Percentiles rank a stretch among this genome's conserved stretches.
Conservation (phyloP, 352 stramenopile species). For the Pythium vanterpoolii region DNA sequence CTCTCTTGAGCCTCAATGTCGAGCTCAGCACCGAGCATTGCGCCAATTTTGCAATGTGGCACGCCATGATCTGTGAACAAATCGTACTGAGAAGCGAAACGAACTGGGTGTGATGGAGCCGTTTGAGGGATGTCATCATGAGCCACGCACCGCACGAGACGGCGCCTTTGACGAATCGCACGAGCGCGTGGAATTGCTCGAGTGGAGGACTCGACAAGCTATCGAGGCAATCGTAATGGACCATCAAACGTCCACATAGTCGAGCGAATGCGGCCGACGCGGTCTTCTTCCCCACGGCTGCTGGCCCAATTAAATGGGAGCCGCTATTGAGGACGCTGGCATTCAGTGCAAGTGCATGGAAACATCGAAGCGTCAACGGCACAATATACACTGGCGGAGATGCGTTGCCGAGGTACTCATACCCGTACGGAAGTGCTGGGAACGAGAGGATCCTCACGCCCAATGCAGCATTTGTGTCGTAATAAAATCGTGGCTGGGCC, state of each 20-base stretch:
- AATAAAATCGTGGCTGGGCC: conserved; percentile 62
- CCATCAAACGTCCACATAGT: conserved; percentile 47
- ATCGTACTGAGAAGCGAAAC: conserved; percentile 32
- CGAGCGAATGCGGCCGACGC: conserved; percentile 36
- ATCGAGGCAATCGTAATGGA: conserved; percentile 37
- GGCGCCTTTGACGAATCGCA: conserved; percentile 47
- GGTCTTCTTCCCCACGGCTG: conserved; percentile 43
- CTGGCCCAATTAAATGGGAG: conserved; percentile 33
- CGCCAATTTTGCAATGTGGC: conserved; percentile 30
- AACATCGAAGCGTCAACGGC: conserved; percentile 61
- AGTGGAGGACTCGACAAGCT: not conserved
- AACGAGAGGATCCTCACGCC: conserved; percentile 50
- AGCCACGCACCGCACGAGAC: conserved; percentile 51
- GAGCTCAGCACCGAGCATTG: conserved; percentile 38
- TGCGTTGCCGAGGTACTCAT: conserved; percentile 68
- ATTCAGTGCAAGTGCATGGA: conserved; percentile 44
- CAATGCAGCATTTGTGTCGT: conserved; percentile 44
- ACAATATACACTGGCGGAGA: conserved; percentile 37
- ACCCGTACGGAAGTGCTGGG: conserved; percentile 48
- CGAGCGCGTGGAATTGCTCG: conserved; percentile 28
- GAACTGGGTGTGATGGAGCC: conserved; percentile 21
- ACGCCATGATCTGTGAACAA: conserved; percentile 47
- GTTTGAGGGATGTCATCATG: conserved; percentile 38
- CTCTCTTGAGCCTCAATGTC: conserved; percentile 43
- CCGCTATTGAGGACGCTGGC: conserved; percentile 37